phyloP scores from a whole-genome alignment of 805 yeast species.

The Wickerhamiella australiensis region DNA sequence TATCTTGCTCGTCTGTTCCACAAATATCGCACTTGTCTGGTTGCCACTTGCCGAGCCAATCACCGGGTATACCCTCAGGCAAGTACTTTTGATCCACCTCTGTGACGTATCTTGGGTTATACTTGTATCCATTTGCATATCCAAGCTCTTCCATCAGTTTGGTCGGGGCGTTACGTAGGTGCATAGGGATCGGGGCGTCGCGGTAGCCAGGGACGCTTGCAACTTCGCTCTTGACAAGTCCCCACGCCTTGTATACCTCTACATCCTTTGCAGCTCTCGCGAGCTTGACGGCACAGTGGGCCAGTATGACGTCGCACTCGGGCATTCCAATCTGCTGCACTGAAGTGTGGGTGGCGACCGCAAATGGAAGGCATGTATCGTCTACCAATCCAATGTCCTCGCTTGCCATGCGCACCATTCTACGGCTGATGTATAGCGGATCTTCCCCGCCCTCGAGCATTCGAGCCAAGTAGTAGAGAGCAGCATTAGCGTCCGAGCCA shows the following conservation, averaged over 20 bases:
- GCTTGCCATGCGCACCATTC: conserved; percentile 90
- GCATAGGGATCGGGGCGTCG: conserved; percentile 50
- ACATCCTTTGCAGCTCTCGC: conserved; percentile 81
- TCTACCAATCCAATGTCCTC: conserved; percentile 89
- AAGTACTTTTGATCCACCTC: conserved; percentile 53
- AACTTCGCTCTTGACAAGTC: conserved; percentile 47
- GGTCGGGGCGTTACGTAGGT: conserved; percentile 91
- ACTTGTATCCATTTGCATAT: conserved; percentile 73
- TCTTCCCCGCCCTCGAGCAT: conserved; percentile 94
- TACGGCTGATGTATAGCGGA: conserved; percentile 73
- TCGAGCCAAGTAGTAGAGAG: conserved; percentile 70
- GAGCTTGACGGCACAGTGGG: conserved; percentile 84
- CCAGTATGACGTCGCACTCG: conserved; percentile 78
- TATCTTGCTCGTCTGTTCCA: no score
- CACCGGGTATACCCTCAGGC: conserved; percentile 39
- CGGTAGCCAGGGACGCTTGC: conserved; percentile 46
- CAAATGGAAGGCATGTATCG: conserved; percentile 73
- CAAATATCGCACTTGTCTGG: conserved; percentile 6
- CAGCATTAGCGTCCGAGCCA: conserved; percentile 83
- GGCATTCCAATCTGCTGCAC: conserved; percentile 89
- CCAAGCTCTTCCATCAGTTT: conserved; percentile 79
- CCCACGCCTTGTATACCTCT: conserved; percentile 71
- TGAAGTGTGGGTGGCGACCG: conserved; percentile 73
- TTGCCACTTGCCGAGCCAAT: conserved; percentile 11
- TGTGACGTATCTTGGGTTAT: conserved; percentile 78